Evolutionary conservation across 139 green algal genomes (phyloP), one percentile per base, ranked within the genome.

Genomic region (Chlorella vulgaris): DNA sequence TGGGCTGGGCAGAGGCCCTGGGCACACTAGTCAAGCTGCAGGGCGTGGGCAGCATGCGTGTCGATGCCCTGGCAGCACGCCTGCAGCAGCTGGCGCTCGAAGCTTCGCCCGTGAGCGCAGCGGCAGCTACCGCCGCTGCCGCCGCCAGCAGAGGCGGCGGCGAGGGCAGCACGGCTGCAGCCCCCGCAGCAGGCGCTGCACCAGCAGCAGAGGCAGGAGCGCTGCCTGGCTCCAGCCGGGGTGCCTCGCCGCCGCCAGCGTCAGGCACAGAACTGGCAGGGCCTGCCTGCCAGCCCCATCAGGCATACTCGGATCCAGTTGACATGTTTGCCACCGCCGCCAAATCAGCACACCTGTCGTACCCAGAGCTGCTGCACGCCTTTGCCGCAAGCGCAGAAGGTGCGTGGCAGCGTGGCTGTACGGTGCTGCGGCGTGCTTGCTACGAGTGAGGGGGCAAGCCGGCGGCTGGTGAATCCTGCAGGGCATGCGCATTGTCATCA

Each of bases 291-390:
- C 61, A 53, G n/a, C 71, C 61, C n/a, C 22, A 31, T 33, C 71
- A 78, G 71, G 71, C 71, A 2, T 78, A 68, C 24, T 78, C 71
- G 0, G 71, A 78, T 35, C 71, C 71, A 7, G 50, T 78, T 7
- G 71, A 78, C 71, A 78, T 80, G 58, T 80, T 80, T 42, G 74
- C 74, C 55, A 80, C 28, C 15, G 74, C 74, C 38, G 58, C 74
- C n/a, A 69, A 80, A 38, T 80, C 74, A 13, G 39, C 38, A 15
- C 74, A 80, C 55, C 74, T 80, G 29, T 29, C 8, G 36, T 80
- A 80, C 58, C 55, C 58, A 7, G 74, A 80, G 58, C 55, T 80
- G 18, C 55, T 80, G 36, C 74, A 80, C 58, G 74, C 74, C 38
- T 80, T 80, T 80, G 74, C 74, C 55, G 74, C 74, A 55, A 80